Conservation (phyloP, 2,329 filamentous ascomycete species). For the Pseudocercospora pini-densiflorae region DNA sequence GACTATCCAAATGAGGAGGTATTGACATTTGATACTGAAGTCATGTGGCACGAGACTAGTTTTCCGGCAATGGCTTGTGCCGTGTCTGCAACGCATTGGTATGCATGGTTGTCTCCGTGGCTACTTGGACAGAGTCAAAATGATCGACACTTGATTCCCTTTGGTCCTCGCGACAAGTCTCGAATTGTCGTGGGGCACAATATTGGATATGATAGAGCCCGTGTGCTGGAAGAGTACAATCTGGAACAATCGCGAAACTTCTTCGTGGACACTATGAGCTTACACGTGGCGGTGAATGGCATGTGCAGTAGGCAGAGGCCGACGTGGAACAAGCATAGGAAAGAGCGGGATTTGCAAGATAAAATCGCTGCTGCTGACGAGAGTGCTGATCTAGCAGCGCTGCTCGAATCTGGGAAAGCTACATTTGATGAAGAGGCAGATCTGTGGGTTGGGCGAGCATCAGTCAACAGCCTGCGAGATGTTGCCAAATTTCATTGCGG, state of each 20-base stretch:
- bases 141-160: slow-evolving; percentile 79
- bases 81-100: slow-evolving; percentile 87
- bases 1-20: slow-evolving; percentile 78
- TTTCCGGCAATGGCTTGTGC: slow-evolving; percentile 98
- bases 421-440: slow-evolving; percentile 83
- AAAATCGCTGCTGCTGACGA: slow-evolving; percentile 74
- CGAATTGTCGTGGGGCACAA: slow-evolving; percentile 93
- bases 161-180: slow-evolving; percentile 75
- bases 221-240: slow-evolving; percentile 87
- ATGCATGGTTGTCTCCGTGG: slow-evolving; percentile 97
- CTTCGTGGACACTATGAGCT: slow-evolving; percentile 96
- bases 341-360: slow-evolving; percentile 82
- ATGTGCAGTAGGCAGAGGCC: slow-evolving; percentile 98
- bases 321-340: slow-evolving; percentile 97
- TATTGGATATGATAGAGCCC: slow-evolving; percentile 89
- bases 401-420: slow-evolving; percentile 68
- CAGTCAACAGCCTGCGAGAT: slow-evolving; percentile 91
- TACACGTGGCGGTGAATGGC: slow-evolving; percentile 96
- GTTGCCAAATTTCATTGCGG: slow-evolving; percentile 97
- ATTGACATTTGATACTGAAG: slow-evolving; percentile 94
- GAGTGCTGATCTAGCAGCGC: slow-evolving; percentile 69
- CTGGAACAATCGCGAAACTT: slow-evolving; percentile 80
- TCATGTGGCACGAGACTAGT: slow-evolving; percentile 90
- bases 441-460: slow-evolving; percentile 92
- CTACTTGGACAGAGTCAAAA: slow-evolving; percentile 79